These are phyloP conservation scores for Penicillium freii DNA, from an alignment of 2,329 filamentous ascomycete genomes.

Conservation along the genomic window DNA sequence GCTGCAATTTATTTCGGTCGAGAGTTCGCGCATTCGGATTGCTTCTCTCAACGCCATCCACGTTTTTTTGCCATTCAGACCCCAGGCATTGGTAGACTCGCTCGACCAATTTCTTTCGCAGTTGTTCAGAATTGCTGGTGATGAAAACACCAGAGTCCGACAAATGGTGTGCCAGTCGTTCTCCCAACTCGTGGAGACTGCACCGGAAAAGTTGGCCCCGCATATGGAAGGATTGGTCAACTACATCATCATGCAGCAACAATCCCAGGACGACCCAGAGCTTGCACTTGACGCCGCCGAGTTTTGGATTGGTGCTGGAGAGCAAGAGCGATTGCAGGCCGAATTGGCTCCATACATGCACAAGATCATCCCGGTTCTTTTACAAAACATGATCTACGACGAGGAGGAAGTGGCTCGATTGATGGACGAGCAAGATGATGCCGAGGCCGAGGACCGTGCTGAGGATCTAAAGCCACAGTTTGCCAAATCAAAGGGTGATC, in stretches of 20 bases:
- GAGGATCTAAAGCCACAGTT: slow-evolving; percentile 93
- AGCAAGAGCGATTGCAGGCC: slow-evolving; percentile 76
- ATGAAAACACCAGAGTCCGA: slow-evolving; percentile 76
- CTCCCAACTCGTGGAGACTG: slow-evolving; percentile 84
- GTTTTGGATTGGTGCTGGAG: slow-evolving; percentile 93
- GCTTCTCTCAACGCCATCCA: slow-evolving; percentile 83
- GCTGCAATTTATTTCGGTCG: slow-evolving; percentile 77
- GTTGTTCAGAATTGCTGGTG: slow-evolving; percentile 76
- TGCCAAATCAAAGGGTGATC: slow-evolving; percentile 66
- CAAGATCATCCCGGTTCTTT: slow-evolving; percentile 83
- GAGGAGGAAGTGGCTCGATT: slow-evolving; percentile 87
- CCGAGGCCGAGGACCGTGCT: slow-evolving; percentile 82
- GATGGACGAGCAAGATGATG: slow-evolving; percentile 81
- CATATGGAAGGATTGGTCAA: slow-evolving; percentile 85
- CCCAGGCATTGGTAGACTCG: slow-evolving; percentile 74
- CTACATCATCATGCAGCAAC: slow-evolving; percentile 89
- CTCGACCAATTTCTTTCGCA: slow-evolving; percentile 79
- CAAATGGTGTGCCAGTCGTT: slow-evolving; percentile 92
- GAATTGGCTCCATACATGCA: slow-evolving; percentile 73
- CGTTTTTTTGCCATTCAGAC: slow-evolving; percentile 82
- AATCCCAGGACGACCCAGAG: slow-evolving; percentile 76
- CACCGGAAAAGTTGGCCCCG: slow-evolving; percentile 84
- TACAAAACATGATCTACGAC: slow-evolving; percentile 94
- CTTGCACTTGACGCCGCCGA: slow-evolving; percentile 92
- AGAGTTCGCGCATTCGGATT: slow-evolving; percentile 72